phyloP scores from a whole-genome alignment of 176 grass and related monocot genomes.

The Miscanthus lutarioriparius region DNA sequence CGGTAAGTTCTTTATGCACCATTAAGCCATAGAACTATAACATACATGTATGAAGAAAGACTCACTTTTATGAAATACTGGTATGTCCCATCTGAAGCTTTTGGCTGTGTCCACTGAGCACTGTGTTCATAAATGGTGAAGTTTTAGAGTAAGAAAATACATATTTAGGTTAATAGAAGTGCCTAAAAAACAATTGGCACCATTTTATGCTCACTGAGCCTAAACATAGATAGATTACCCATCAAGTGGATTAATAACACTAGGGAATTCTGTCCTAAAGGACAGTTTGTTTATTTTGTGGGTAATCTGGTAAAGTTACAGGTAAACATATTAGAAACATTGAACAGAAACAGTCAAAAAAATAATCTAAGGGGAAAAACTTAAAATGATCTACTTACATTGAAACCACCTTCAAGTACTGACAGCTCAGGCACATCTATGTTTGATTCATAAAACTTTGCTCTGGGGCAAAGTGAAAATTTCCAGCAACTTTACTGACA shows the following conservation, averaged over 20 bases:
- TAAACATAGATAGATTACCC: conserved; percentile 44
- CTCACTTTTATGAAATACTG: conserved; percentile 96
- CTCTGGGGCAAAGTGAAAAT: conserved; percentile 95
- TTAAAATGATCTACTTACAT: conserved; percentile 55
- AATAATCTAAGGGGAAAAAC: neutral
- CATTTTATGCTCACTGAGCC: conserved; percentile 20
- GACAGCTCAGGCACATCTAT: conserved; percentile 67
- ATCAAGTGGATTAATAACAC: conserved; percentile 93
- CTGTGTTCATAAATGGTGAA: conserved; percentile 46
- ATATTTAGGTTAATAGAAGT: neutral
- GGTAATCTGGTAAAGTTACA: conserved; percentile 66
- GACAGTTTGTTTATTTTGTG: conserved; percentile 97
- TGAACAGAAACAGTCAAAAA: neutral
- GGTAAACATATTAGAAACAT: conserved; percentile 16
- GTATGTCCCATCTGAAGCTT: conserved; percentile 81
- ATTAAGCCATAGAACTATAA: conserved; percentile 25
- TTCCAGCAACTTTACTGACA: conserved; percentile 94
- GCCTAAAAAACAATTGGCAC: neutral
- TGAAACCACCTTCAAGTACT: conserved; percentile 63
- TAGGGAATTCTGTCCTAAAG: conserved; percentile 88
- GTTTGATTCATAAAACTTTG: conserved; percentile 89
- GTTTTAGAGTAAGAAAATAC: neutral
- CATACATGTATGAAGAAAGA: conserved; percentile 27
- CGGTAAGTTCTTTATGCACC: conserved; percentile 20
- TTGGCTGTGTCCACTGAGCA: conserved; percentile 74